Percentiles rank a stretch among this genome's conserved stretches.
Conservation (phyloP, 2,329 filamentous ascomycete species). For the Chalara sp. region DNA sequence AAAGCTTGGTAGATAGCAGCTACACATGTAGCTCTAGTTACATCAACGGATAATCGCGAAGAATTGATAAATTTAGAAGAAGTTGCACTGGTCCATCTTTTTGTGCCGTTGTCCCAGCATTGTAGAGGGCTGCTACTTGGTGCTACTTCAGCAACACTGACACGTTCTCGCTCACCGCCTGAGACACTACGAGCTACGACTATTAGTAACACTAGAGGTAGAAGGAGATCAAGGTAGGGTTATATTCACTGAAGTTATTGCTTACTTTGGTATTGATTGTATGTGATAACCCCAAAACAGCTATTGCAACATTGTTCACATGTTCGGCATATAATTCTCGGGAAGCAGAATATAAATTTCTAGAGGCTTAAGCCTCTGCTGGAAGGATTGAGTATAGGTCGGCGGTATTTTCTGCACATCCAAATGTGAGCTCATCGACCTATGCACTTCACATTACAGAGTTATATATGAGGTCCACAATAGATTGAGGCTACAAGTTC, state of each 20-base stretch:
- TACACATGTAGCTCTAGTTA: conserved; percentile 50
- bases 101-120: conserved; percentile 66
- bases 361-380: too few relatives aligned
- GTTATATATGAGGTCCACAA: too few relatives aligned
- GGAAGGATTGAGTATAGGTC: too few relatives aligned
- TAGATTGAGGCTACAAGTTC: too few relatives aligned
- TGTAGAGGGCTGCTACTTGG: conserved; percentile 49
- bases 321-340: too few relatives aligned
- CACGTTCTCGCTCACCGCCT: conserved; percentile 67
- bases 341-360: too few relatives aligned
- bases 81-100: conserved; percentile 64
- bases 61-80: conserved; percentile 65
- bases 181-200: conserved; percentile 55
- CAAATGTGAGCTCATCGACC: too few relatives aligned
- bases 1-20: conserved; percentile 68
- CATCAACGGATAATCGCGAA: conserved; percentile 57
- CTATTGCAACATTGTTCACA: too few relatives aligned
- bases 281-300: conserved; percentile 53
- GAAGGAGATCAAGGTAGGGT: too few relatives aligned
- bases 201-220: neutral
- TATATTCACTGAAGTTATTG: conserved; percentile 62
- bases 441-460: too few relatives aligned
- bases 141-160: conserved; percentile 70
- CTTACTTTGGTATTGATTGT: conserved; percentile 66
- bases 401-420: too few relatives aligned